Evolutionary conservation across 2,329 filamentous ascomycete genomes (phyloP).

Genomic region (Aspergillus sp.): DNA sequence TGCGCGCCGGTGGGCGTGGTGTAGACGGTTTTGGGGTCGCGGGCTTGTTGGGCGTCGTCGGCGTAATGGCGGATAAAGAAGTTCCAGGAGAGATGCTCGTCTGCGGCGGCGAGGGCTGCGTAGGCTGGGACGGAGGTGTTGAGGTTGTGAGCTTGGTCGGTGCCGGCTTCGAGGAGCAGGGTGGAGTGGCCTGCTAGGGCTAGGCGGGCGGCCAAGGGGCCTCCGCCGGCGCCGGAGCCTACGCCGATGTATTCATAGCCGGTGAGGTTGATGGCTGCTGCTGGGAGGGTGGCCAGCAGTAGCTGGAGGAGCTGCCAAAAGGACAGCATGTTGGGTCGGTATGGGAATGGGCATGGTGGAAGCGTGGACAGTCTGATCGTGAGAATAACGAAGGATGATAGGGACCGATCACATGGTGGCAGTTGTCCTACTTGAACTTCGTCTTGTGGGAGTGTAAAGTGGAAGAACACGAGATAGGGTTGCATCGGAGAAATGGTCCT

Average conservation of each 20-base stretch:
- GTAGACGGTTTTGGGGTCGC: slow-evolving; percentile 44
- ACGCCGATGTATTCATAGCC: slow-evolving; percentile 45
- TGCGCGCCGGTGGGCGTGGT: slow-evolving; percentile 50
- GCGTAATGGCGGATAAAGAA: slow-evolving; percentile 40
- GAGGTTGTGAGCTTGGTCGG: slow-evolving; percentile 35
- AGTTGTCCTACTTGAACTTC: no score
- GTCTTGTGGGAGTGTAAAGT: no score
- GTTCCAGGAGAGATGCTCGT: slow-evolving; percentile 35
- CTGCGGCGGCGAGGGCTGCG: slow-evolving; percentile 32
- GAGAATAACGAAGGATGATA: no score
- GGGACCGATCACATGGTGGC: no score
- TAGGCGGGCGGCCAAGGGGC: slow-evolving; percentile 39
- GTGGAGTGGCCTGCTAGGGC: slow-evolving; percentile 39
- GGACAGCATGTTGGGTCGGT: neutral
- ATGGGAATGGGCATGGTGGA: neutral
- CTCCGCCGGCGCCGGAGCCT: slow-evolving; percentile 41
- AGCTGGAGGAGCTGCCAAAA: neutral
- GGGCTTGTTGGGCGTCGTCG: slow-evolving; percentile 31
- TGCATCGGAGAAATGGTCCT: neutral
- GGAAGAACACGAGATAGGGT: no score
- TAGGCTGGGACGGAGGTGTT: slow-evolving; percentile 36
- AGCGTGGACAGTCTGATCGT: neutral
- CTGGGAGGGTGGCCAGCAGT: neutral
- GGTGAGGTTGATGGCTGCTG: slow-evolving; percentile 26
- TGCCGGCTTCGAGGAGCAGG: slow-evolving; percentile 43